Evolutionary conservation across 257 asterid genomes (phyloP).

Genomic region (Schizonepeta tenuifolia): DNA sequence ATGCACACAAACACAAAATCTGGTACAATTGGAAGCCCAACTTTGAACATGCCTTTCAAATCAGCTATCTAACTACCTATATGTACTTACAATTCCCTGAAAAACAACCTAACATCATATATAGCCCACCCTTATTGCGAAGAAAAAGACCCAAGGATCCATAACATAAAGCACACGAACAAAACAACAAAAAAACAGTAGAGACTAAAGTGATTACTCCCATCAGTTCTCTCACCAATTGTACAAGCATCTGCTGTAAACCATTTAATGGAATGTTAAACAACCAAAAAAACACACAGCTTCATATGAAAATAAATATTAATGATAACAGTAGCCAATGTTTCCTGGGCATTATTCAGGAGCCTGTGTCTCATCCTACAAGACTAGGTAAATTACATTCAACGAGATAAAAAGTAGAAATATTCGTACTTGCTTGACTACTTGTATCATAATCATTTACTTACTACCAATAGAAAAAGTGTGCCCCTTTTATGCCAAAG

Average conservation of each 20-base stretch:
- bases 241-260: slow-evolving; percentile 10
- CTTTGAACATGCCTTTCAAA: neutral
- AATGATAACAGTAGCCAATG: slow-evolving; percentile 35
- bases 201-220: neutral
- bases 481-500: slow-evolving; percentile 17
- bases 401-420: slow-evolving; percentile 20
- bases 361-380: slow-evolving; percentile 32
- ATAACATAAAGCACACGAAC: neutral
- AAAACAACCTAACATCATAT: slow-evolving; percentile 5
- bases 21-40: neutral
- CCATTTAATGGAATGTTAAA: slow-evolving; percentile 1
- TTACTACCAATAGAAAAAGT: slow-evolving; percentile 3
- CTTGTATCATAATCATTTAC: slow-evolving; percentile 9
- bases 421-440: slow-evolving; percentile 10
- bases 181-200: neutral
- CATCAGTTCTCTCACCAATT: no score
- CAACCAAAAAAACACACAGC: neutral
- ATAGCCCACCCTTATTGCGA: neutral
- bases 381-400: slow-evolving; percentile 30
- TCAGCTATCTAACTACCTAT: neutral
- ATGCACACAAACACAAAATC: neutral
- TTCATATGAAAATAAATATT: slow-evolving; percentile 3
- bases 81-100: neutral
- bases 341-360: slow-evolving; percentile 38
- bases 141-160: neutral